These are phyloP conservation scores for Capsella rubella DNA, from an alignment of 441 rosid species.

Conservation along the genomic window DNA sequence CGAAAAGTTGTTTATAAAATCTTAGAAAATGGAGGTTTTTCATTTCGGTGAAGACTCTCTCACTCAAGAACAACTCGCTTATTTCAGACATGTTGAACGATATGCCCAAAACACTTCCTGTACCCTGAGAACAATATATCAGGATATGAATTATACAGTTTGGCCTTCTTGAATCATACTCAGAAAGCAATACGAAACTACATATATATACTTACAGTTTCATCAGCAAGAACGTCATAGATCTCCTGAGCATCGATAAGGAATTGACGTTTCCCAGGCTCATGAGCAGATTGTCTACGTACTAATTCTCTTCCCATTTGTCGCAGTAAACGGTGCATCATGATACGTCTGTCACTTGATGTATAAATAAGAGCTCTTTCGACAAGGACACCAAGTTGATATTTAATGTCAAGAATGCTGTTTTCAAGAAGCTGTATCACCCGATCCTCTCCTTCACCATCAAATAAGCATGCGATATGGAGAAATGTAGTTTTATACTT, in stretches of 20 bases:
- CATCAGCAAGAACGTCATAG: neutral
- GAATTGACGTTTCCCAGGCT: neutral
- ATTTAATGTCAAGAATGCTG: neutral
- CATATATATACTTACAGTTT: too few relatives aligned
- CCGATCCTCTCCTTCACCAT: slow-evolving; percentile 19
- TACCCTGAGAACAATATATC: neutral
- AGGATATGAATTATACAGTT: neutral
- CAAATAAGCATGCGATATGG: slow-evolving; percentile 44
- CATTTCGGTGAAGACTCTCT: slow-evolving; percentile 42
- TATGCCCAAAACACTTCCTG: neutral
- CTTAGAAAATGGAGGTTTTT: slow-evolving; percentile 40
- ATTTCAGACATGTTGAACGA: neutral
- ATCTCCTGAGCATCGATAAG: neutral
- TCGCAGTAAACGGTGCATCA: slow-evolving; percentile 44
- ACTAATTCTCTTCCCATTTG: neutral
- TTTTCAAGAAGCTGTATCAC: slow-evolving; percentile 21
- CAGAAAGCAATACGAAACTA: too few relatives aligned
- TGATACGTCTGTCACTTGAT: neutral
- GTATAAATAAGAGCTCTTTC: slow-evolving; percentile 29
- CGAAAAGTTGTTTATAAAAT: neutral
- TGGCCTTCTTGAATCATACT: neutral
- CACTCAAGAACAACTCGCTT: neutral
- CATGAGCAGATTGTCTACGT: neutral
- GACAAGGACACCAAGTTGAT: slow-evolving; percentile 35
- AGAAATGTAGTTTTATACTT: slow-evolving; percentile 36